Percentiles rank a stretch among this genome's conserved stretches.
These are phyloP conservation scores for Prorocentrum cordatum DNA, from an alignment of 169 alveolate genomes.

Conservation along the genomic window DNA sequence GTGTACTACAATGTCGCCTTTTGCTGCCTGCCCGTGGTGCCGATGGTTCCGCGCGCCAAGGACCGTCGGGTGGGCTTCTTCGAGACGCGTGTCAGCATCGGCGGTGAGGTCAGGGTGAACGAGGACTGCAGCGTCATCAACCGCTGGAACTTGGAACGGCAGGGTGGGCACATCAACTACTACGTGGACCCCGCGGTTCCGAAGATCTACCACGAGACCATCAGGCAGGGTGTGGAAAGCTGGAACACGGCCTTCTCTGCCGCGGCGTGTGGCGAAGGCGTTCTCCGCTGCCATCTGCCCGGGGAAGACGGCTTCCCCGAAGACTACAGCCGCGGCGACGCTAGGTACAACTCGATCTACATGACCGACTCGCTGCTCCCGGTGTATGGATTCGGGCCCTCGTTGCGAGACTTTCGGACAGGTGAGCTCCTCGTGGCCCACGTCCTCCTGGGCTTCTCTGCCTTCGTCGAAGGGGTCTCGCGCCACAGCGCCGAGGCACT, in stretches of 20 bases:
- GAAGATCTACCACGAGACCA: conserved; percentile 18
- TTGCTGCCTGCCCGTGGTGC: no score
- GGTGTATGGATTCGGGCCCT: not conserved
- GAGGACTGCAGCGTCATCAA: no score
- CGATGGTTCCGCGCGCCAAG: no score
- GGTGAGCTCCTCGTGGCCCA: conserved; percentile 37
- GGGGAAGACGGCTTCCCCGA: conserved; percentile 3
- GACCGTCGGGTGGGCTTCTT: no score
- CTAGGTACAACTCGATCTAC: conserved; percentile 28
- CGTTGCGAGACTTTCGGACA: conserved; percentile 20
- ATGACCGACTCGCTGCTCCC: no score
- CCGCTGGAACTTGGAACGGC: no score
- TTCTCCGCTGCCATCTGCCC: not conserved
- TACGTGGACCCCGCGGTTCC: no score
- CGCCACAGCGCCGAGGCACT: not conserved
- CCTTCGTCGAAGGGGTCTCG: not conserved
- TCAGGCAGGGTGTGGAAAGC: conserved; percentile 16
- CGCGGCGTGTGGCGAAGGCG: not conserved
- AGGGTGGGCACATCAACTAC: no score
- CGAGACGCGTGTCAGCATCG: no score
- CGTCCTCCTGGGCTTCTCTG: conserved; percentile 13
- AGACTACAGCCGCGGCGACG: conserved; percentile 38
- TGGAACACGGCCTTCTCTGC: not conserved
- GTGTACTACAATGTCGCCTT: no score
- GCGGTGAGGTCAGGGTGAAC: no score